These are phyloP conservation scores for Neurospora sp. DNA, from an alignment of 495 filamentous ascomycete genomes.

Conservation along the genomic window DNA sequence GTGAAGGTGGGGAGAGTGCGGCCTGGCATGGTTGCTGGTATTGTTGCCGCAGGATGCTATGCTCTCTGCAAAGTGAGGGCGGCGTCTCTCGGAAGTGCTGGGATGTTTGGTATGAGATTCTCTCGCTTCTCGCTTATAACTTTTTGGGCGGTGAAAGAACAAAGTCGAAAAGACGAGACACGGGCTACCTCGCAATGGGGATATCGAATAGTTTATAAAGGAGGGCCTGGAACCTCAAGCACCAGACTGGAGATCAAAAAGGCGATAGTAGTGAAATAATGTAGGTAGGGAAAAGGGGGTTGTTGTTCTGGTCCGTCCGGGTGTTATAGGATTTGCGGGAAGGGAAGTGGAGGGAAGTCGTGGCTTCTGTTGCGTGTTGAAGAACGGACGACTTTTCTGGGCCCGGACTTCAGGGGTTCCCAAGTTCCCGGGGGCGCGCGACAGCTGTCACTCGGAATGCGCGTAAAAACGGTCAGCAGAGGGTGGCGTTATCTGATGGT, in stretches of 20 bases:
- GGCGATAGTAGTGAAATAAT: neutral
- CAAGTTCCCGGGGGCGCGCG: neutral
- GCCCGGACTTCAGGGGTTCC: neutral
- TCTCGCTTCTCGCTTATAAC: neutral
- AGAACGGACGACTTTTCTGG: neutral
- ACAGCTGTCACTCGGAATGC: neutral
- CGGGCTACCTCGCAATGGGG: neutral
- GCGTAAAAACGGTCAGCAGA: neutral
- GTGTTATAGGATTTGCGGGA: neutral
- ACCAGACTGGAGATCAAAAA: neutral
- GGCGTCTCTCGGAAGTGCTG: neutral
- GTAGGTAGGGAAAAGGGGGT: neutral
- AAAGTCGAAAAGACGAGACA: neutral
- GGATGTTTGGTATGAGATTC: neutral
- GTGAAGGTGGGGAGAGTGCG: constrained; percentile 70
- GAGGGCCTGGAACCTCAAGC: neutral
- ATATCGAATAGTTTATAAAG: neutral
- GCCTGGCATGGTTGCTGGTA: constrained; percentile 28
- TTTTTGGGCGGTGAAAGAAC: neutral
- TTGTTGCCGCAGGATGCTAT: neutral
- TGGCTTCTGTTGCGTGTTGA: neutral
- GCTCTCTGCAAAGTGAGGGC: neutral
- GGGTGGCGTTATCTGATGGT: neutral
- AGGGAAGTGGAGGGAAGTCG: neutral
- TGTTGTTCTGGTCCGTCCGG: neutral